Percentiles rank a stretch among this genome's conserved stretches.
Conservation (phyloP, 2,329 filamentous ascomycete genomes). For the Didymella keratinophila region DNA sequence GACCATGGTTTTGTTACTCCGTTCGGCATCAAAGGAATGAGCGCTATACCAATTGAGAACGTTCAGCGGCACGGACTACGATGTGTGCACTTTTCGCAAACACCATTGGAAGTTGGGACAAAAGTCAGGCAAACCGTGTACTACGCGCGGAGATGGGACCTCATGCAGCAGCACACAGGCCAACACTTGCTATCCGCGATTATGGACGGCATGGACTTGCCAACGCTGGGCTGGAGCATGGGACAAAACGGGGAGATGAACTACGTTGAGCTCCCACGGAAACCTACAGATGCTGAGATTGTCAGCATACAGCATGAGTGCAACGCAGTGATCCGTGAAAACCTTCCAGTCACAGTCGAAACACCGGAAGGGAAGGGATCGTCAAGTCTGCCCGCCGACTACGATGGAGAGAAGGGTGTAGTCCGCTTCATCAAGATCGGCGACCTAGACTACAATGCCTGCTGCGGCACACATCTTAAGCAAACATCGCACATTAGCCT, state of each 20-base stretch:
- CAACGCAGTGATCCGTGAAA: constrained; percentile 39
- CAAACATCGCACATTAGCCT: constrained; percentile 43
- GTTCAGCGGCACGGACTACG: constrained; percentile 60
- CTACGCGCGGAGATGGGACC: constrained; percentile 43
- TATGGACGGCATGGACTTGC: constrained; percentile 42
- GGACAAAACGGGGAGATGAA: constrained; percentile 46
- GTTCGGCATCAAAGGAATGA: constrained; percentile 22
- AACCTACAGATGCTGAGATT: constrained; percentile 39
- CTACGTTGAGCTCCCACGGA: constrained; percentile 43
- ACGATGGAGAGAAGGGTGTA: constrained; percentile 44
- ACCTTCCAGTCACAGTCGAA: constrained; percentile 42
- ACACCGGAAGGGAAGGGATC: constrained; percentile 38
- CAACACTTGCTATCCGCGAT: constrained; percentile 47
- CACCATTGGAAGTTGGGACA: constrained; percentile 82
- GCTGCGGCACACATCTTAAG: constrained; percentile 47
- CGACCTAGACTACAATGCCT: constrained; percentile 45
- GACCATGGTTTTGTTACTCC: constrained; percentile 42
- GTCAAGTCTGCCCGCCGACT: constrained; percentile 41
- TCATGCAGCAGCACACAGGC: constrained; percentile 49
- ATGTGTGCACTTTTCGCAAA: constrained; percentile 78
- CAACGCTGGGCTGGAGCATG: constrained; percentile 46
- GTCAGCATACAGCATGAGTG: constrained; percentile 37
- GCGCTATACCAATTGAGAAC: constrained; percentile 38
- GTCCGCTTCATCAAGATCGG: constrained; percentile 46
- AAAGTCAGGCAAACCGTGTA: constrained; percentile 40